Percentiles rank a stretch among this genome's conserved stretches.
phyloP scores from a whole-genome alignment of 345 rosid species.

The Salix suchowensis region DNA sequence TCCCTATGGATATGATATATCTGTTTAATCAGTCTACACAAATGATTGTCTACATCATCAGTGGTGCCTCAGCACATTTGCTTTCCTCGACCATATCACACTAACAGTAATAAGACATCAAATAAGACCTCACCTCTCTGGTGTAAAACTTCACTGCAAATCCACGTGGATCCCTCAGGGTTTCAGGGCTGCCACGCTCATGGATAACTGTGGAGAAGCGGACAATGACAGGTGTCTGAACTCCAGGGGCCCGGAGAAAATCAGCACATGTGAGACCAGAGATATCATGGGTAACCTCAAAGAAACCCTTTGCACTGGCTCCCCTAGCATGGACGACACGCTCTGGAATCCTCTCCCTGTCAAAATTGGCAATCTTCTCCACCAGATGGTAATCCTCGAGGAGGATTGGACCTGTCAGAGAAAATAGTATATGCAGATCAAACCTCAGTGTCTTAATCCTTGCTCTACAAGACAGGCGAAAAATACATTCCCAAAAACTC shows the following conservation, averaged over 20 bases:
- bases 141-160: constrained; percentile 98
- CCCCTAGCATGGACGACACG: constrained; percentile 99
- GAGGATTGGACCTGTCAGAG: constrained; percentile 72
- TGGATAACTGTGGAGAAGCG: constrained; percentile 98
- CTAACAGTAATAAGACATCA: background rate
- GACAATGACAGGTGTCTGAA: constrained; percentile 89
- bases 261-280: constrained; percentile 79
- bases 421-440: background rate
- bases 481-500: background rate
- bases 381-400: constrained; percentile 94
- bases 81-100: background rate
- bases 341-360: constrained; percentile 91
- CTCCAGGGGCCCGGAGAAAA: constrained; percentile 90
- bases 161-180: constrained; percentile 92
- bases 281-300: constrained; percentile 91
- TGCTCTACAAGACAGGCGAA: background rate
- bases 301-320: constrained; percentile 98
- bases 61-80: background rate
- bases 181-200: constrained; percentile 99
- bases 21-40: background rate
- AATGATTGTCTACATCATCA: background rate
- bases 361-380: constrained; percentile 90
- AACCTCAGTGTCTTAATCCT: background rate
- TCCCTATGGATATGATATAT: background rate
- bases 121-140: constrained; percentile 62